Percentiles rank a stretch among this genome's conserved stretches.
These are phyloP conservation scores for Sclerotinia trifoliorum DNA, from an alignment of 2,329 filamentous ascomycete species.

Conservation along the genomic window DNA sequence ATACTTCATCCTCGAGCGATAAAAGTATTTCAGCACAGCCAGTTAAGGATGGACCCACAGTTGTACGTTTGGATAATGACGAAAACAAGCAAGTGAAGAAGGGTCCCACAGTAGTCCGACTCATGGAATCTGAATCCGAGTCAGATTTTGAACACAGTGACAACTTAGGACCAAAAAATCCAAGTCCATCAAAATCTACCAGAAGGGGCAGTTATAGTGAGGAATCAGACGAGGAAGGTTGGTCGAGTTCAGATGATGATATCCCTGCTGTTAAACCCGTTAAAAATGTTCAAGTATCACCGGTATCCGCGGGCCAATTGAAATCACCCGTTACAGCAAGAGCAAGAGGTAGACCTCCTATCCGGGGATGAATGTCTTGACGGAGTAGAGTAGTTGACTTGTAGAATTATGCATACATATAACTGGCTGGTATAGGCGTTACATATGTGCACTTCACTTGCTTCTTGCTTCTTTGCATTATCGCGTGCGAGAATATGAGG, in stretches of 20 bases:
- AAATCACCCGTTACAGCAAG: neutral
- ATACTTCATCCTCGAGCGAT: neutral
- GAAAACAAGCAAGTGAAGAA: slow-evolving; percentile 23
- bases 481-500: neutral
- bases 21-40: slow-evolving; percentile 3
- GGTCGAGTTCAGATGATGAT: slow-evolving; percentile 18
- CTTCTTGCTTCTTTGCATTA: neutral
- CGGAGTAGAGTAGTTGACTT: neutral
- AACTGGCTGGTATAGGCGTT: neutral
- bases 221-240: slow-evolving; percentile 15
- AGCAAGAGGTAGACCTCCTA: slow-evolving; percentile 1
- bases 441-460: neutral
- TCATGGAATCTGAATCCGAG: slow-evolving; percentile 29
- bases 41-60: slow-evolving; percentile 29
- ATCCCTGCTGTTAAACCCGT: slow-evolving; percentile 14
- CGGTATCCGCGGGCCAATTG: neutral
- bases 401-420: neutral
- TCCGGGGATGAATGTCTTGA: neutral
- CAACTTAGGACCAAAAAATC: neutral
- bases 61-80: slow-evolving; percentile 29
- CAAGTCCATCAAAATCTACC: neutral
- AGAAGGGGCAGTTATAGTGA: slow-evolving; percentile 1
- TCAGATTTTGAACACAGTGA: slow-evolving; percentile 17
- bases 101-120: slow-evolving; percentile 35
- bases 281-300: neutral